These are phyloP conservation scores for Apiospora hydei DNA, from an alignment of 2,329 filamentous ascomycete genomes.

Conservation along the genomic window DNA sequence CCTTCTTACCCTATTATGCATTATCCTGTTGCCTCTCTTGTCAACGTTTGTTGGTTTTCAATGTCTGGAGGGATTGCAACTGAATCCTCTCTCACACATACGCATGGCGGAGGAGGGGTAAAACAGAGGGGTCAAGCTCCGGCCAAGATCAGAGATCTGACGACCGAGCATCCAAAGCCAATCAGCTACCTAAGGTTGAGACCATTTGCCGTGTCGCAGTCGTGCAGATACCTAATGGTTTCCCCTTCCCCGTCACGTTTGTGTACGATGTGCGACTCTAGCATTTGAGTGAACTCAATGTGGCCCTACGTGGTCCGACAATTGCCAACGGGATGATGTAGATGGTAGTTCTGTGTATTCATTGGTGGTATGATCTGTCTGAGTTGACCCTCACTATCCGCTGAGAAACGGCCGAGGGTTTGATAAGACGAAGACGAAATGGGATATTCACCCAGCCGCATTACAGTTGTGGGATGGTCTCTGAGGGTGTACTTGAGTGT, in stretches of 20 bases:
- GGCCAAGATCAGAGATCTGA: conserved; percentile 7
- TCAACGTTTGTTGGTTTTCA: neutral
- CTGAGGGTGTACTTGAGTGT: too few species aligned
- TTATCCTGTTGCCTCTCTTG: neutral
- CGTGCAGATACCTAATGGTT: neutral
- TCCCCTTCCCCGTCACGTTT: neutral
- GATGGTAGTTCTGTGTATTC: neutral
- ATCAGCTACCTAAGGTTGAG: neutral
- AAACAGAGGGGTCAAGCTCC: neutral
- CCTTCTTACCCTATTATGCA: too few species aligned
- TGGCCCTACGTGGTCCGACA: neutral
- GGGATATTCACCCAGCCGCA: neutral
- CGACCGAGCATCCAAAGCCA: neutral
- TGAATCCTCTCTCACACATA: neutral
- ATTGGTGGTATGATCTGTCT: neutral
- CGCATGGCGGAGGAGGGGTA: neutral
- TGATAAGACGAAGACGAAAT: neutral
- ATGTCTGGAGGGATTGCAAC: neutral
- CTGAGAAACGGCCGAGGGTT: neutral
- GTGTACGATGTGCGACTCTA: neutral
- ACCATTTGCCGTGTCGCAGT: neutral
- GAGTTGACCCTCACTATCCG: neutral
- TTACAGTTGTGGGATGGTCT: neutral
- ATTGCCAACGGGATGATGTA: neutral
- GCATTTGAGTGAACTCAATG: neutral